Conservation (phyloP, 257 asterid genomes). For the Nicotiana tomentosiformis region DNA sequence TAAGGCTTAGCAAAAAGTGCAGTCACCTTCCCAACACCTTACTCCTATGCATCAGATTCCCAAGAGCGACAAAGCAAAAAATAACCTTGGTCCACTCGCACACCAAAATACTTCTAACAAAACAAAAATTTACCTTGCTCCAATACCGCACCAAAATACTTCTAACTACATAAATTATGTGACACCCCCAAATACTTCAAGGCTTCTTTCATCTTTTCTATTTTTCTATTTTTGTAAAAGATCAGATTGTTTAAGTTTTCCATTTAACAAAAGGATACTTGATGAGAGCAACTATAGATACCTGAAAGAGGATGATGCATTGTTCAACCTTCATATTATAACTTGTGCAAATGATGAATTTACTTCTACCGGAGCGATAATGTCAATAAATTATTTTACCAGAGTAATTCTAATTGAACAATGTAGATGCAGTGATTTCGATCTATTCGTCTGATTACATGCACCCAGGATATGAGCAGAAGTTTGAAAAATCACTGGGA, state of each 20-base stretch:
- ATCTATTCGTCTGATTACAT: not conserved
- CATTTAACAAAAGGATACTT: not conserved
- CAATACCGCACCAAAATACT: not conserved
- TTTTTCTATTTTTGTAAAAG: not conserved
- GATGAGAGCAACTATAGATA: not conserved
- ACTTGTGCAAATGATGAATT: not conserved
- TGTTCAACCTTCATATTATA: not conserved
- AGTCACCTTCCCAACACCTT: not conserved
- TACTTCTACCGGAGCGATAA: not conserved
- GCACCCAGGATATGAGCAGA: not conserved
- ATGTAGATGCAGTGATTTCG: not conserved
- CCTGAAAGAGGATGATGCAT: not conserved
- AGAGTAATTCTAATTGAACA: not conserved
- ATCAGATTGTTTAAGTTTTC: not conserved
- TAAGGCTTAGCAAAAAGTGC: not conserved
- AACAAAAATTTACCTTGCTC: not conserved
- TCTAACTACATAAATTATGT: not conserved
- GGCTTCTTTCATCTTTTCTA: not conserved
- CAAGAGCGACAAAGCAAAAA: not conserved
- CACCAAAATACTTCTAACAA: not conserved
- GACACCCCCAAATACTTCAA: not conserved
- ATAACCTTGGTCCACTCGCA: not conserved
- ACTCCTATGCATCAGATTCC: not conserved
- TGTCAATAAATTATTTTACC: not conserved
- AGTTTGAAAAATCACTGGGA: not conserved